Evolutionary conservation across 371 early-diverging fungal genomes (phyloP).

Genomic region (Mucor mucedo): DNA sequence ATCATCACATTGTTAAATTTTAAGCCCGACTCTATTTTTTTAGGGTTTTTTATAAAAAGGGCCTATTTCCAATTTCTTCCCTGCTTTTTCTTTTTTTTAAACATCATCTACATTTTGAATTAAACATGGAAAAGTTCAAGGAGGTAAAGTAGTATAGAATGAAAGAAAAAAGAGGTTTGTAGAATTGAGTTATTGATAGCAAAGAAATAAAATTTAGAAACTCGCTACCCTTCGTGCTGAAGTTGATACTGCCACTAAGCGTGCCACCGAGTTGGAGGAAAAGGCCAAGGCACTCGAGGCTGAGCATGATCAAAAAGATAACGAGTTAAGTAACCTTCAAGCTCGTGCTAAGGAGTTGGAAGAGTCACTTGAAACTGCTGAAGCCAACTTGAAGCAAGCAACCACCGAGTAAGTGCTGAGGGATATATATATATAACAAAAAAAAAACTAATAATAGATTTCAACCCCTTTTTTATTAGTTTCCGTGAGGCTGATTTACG

Average conservation of each 20-base stretch:
- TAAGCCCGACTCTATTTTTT: constrained; percentile 14
- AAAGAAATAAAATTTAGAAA: constrained; percentile 59
- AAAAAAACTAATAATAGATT: neutral
- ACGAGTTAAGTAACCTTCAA: constrained; percentile 65
- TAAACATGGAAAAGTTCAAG: constrained; percentile 41
- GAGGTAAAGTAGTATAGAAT: constrained; percentile 23
- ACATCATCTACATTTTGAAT: constrained; percentile 16
- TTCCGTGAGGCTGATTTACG: constrained; percentile 66
- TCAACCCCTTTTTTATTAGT: constrained; percentile 41
- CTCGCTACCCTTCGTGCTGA: constrained; percentile 70
- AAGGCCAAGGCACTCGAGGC: constrained; percentile 60
- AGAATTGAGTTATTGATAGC: too few species aligned
- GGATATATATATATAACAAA: neutral
- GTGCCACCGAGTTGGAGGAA: constrained; percentile 68
- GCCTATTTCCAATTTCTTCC: constrained; percentile 4
- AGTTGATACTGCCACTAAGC: constrained; percentile 66
- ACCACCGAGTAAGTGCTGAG: constrained; percentile 64
- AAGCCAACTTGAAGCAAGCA: constrained; percentile 66
- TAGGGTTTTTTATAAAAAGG: neutral
- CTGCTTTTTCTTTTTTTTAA: constrained; percentile 11
- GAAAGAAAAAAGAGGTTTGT: neutral
- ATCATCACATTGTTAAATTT: constrained; percentile 30
- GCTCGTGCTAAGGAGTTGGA: constrained; percentile 68
- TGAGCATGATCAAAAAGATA: constrained; percentile 70
- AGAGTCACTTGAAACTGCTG: constrained; percentile 69